Base-by-base conservation (phyloP, 805 yeast species). In the Wickerhamiella spandovensis region DNA sequence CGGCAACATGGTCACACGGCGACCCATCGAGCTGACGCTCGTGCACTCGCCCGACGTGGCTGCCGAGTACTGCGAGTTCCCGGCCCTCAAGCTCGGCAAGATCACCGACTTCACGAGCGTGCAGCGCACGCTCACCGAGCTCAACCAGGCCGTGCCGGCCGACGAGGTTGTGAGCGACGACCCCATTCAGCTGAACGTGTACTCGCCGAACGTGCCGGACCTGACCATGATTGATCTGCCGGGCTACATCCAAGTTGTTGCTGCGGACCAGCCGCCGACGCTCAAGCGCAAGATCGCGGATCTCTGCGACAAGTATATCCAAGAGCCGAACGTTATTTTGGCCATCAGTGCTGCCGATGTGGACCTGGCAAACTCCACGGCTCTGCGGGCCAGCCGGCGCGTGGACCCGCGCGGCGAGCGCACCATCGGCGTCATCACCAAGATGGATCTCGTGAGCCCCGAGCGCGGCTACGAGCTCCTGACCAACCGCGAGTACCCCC, bases 341-440 rank as follows among this genome's bases (percentile, higher is more conserved):
- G 98, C 98, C 0, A 92, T 94, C 23, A 86, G 95, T 10, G 87
- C 98, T 0, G 98, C 98, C 0, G 97, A 92, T 67, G 99, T 92
- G 2, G 99, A 92, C 70, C 71, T 92, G 59, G 98, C 98, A 0
- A 92, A 92, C 65, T 87, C 97, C 30, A 78, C 96, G 1, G 97
- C 98, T 0, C 74, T 92, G 52, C 72, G 95, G 51, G 97, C 98
- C 0, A 83, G 95, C 6, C 82, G 89, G 56, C 53, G 72, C 15
- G 89, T 92, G 0, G 99, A 92, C 64, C 98, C 98, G 17, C 73
- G 78, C 45, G 98, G 99, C 46, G 90, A 86, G 62, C 76, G 99
- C 64, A 92, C 98, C 0, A 83, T 92, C 54, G 99, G 99, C 48
- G 97, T 92, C 8, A 79, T 92, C 48, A 92, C 98, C 3, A 92